Conservation (phyloP, 1,284 basidiomycete species). For the Xerocomus minutiporus region DNA sequence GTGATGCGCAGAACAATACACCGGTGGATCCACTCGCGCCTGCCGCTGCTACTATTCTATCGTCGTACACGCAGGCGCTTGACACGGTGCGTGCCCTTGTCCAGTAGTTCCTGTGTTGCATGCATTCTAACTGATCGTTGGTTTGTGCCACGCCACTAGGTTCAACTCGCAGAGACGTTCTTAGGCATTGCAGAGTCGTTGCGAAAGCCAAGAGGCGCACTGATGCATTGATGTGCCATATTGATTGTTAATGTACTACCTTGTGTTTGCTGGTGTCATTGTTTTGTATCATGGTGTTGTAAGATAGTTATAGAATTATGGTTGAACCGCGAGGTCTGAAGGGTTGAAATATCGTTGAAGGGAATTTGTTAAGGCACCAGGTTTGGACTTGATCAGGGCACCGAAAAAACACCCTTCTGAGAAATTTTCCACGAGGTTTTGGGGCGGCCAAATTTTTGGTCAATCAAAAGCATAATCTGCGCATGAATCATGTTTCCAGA, state of each 20-base stretch:
- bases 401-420: not conserved
- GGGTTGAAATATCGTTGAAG: too few relatives aligned
- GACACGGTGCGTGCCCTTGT: constrained; percentile 43
- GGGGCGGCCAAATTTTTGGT: too few relatives aligned
- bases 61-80: constrained; percentile 50
- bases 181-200: constrained; percentile 58
- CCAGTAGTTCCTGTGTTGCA: not conserved
- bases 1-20: constrained; percentile 44
- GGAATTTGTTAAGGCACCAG: too few relatives aligned
- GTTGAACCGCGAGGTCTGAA: too few relatives aligned
- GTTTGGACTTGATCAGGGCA: too few relatives aligned
- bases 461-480: too few relatives aligned
- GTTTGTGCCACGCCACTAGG: constrained; percentile 29
- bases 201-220: constrained; percentile 49
- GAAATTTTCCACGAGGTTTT: not conserved
- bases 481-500: too few relatives aligned
- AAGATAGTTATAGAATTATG: not conserved
- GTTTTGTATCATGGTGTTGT: not conserved
- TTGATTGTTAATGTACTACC: not conserved
- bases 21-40: constrained; percentile 44
- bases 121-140: not conserved
- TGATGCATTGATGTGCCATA: constrained; percentile 32
- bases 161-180: constrained; percentile 57
- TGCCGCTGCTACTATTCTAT: constrained; percentile 36
- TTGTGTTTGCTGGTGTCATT: not conserved